Percentiles rank a stretch among this genome's conserved stretches.
These are phyloP conservation scores for Colletotrichum tabaci DNA, from an alignment of 2,329 filamentous ascomycete species.

Conservation along the genomic window DNA sequence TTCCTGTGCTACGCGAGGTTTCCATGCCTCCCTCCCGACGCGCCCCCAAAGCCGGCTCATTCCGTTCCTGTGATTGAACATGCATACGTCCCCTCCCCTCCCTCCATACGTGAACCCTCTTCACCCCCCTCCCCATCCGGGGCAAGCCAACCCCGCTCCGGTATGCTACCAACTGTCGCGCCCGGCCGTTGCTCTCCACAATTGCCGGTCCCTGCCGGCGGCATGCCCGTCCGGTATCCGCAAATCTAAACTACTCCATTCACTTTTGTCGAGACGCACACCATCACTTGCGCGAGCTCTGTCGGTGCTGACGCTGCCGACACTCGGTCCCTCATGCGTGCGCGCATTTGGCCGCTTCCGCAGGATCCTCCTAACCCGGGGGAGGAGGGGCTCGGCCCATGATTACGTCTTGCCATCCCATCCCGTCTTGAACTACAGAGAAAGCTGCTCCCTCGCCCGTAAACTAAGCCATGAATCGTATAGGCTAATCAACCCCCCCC, in stretches of 20 bases:
- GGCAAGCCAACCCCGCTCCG: background rate
- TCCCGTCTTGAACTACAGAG: background rate
- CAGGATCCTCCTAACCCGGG: background rate
- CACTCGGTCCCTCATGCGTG: background rate
- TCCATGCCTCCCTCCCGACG: background rate
- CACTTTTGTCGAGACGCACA: background rate
- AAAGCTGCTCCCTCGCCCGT: too few species aligned
- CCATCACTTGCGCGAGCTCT: background rate
- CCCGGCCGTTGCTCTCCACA: constrained; percentile 1
- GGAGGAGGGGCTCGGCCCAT: background rate
- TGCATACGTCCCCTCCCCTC: background rate
- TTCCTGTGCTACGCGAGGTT: background rate
- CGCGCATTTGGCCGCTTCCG: background rate
- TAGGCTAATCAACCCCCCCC: too few species aligned
- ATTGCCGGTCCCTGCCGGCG: background rate
- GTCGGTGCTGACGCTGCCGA: background rate
- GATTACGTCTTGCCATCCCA: background rate
- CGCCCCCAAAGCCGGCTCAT: background rate
- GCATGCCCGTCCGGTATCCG: background rate
- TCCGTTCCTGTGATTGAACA: background rate
- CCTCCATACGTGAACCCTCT: too few species aligned
- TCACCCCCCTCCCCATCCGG: background rate
- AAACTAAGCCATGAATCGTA: background rate
- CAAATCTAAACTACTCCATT: rapidly evolving
- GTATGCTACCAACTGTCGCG: background rate